Evolutionary conservation across 2,329 filamentous ascomycete species (phyloP).

Genomic region (Macrophomina tecta): DNA sequence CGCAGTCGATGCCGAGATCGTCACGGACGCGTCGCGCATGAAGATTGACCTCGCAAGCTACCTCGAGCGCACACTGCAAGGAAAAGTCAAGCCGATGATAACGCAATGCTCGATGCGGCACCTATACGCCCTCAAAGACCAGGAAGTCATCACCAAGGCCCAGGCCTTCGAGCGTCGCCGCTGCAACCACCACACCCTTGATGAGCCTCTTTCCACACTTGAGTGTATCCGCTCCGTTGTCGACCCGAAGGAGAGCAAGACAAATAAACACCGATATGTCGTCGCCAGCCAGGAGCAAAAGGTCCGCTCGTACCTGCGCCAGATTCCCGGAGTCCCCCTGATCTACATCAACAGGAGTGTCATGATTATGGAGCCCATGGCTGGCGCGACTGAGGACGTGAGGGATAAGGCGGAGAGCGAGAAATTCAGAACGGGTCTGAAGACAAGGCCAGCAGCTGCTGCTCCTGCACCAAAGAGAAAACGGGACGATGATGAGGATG

Average conservation of each 20-base stretch:
- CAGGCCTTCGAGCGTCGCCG: slow-evolving; percentile 77
- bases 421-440: slow-evolving; percentile 76
- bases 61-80: slow-evolving; percentile 83
- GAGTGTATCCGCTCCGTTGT: slow-evolving; percentile 79
- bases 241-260: slow-evolving; percentile 73
- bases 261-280: slow-evolving; percentile 80
- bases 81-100: slow-evolving; percentile 84
- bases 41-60: slow-evolving; percentile 86
- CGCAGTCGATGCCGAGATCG: slow-evolving; percentile 80
- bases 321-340: slow-evolving; percentile 74
- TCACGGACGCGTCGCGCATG: slow-evolving; percentile 79
- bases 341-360: slow-evolving; percentile 81
- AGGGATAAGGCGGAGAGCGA: slow-evolving; percentile 72
- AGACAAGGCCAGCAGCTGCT: slow-evolving; percentile 42
- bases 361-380: slow-evolving; percentile 81
- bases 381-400: slow-evolving; percentile 66
- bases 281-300: slow-evolving; percentile 75
- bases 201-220: slow-evolving; percentile 70
- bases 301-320: slow-evolving; percentile 67
- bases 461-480: slow-evolving; percentile 43
- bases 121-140: slow-evolving; percentile 67
- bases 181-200: slow-evolving; percentile 78
- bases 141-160: slow-evolving; percentile 72
- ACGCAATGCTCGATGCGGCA: slow-evolving; percentile 82
- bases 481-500: slow-evolving; percentile 57